A percentile compares a stretch with the other conserved stretches of the same genome.
Conservation (phyloP, 345 rosid genomes). For the Mallotus nudiflorus region DNA sequence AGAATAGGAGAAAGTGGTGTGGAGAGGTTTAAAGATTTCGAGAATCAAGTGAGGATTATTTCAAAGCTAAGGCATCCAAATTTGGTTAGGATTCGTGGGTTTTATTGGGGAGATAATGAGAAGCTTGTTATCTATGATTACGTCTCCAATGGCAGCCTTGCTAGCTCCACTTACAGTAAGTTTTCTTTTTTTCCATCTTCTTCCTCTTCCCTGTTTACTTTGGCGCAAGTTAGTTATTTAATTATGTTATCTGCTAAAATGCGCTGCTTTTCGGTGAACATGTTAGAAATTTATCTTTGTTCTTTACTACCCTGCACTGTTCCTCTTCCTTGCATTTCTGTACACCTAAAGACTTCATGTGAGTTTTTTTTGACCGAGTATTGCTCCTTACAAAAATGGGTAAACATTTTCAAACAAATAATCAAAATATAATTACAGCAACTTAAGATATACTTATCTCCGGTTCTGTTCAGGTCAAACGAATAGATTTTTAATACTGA, state of each 20-base stretch:
- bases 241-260: constrained; percentile 6
- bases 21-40: constrained; percentile 64
- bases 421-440: too few relatives aligned
- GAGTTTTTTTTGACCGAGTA: too few relatives aligned
- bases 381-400: too few relatives aligned
- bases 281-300: too few relatives aligned
- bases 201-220: background rate
- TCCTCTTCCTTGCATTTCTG: too few relatives aligned
- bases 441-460: too few relatives aligned
- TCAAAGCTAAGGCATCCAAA: constrained; percentile 78
- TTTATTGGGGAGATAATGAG: constrained; percentile 83
- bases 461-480: too few relatives aligned
- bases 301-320: too few relatives aligned
- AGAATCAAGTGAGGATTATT: constrained; percentile 56
- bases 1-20: constrained; percentile 73
- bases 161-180: constrained; percentile 55
- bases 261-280: too few relatives aligned
- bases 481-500: too few relatives aligned
- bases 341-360: too few relatives aligned
- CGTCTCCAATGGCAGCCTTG: constrained; percentile 75
- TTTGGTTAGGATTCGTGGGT: constrained; percentile 69
- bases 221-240: constrained; percentile 24
- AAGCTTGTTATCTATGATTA: constrained; percentile 83
- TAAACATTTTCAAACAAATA: too few relatives aligned
- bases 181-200: background rate